Conservation (phyloP, 305 asterid species). For the Solanum chacoense region DNA sequence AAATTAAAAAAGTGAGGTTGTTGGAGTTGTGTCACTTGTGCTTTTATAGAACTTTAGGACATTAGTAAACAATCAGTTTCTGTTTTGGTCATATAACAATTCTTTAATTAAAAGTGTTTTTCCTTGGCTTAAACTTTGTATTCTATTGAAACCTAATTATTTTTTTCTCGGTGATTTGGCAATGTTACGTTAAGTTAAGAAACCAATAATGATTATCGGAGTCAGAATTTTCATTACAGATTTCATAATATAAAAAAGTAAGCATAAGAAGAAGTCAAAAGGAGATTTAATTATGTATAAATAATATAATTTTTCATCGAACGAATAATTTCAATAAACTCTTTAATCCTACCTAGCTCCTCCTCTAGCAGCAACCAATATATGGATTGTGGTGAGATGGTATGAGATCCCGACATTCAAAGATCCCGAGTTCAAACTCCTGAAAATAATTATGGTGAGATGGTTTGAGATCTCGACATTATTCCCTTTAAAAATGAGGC, state of each 20-base stretch:
- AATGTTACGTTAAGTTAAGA: neutral
- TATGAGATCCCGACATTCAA: neutral
- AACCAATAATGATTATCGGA: neutral
- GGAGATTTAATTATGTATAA: neutral
- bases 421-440: too few relatives aligned
- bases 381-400: too few relatives aligned
- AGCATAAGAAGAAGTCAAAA: neutral
- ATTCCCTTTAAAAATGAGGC: too few relatives aligned
- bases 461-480: too few relatives aligned
- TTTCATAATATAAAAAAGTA: neutral
- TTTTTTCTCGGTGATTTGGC: neutral
- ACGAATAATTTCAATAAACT: neutral
- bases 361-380: neutral
- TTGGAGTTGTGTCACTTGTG: neutral
- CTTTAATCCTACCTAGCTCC: too few relatives aligned
- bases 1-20: neutral
- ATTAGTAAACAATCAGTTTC: neutral
- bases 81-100: neutral
- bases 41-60: neutral
- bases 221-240: neutral
- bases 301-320: too few relatives aligned
- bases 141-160: neutral
- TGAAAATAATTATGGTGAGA: too few relatives aligned
- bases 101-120: neutral
- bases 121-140: neutral